Evolutionary conservation across 768 basidiomycete species (phyloP).

Genomic region (Hypholoma sublateritium): DNA sequence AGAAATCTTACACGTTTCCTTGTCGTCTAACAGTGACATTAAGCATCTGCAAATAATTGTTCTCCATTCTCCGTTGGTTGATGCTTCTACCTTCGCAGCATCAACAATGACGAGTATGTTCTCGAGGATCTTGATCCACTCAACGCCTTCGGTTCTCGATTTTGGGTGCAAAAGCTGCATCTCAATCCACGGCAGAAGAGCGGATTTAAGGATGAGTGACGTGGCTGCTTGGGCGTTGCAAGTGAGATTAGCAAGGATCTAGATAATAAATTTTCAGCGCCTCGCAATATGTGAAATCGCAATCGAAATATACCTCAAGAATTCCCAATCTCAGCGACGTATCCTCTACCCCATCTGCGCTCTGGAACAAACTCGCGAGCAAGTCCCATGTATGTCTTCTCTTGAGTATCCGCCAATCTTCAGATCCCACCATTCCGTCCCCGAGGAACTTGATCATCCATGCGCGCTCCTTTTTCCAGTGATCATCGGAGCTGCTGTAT

Average conservation of each 20-base stretch:
- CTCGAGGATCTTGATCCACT: slow-evolving; percentile 67
- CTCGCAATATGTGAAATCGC: background rate
- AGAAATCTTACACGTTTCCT: slow-evolving; percentile 24
- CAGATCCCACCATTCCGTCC: slow-evolving; percentile 72
- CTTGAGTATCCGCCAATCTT: slow-evolving; percentile 82
- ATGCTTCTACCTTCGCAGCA: slow-evolving; percentile 46
- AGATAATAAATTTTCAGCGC: background rate
- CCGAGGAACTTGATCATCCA: slow-evolving; percentile 87
- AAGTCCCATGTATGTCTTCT: slow-evolving; percentile 89
- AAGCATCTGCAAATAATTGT: slow-evolving; percentile 54
- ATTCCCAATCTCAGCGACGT: slow-evolving; percentile 51
- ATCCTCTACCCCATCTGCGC: slow-evolving; percentile 48
- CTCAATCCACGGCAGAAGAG: slow-evolving; percentile 80
- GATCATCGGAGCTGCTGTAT: slow-evolving; percentile 74
- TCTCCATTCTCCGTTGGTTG: slow-evolving; percentile 63
- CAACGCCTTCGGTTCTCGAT: slow-evolving; percentile 41
- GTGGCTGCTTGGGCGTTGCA: slow-evolving; percentile 66
- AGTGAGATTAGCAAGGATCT: slow-evolving; percentile 79
- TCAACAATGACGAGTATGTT: slow-evolving; percentile 59
- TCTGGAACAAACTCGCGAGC: slow-evolving; percentile 79
- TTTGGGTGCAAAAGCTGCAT: slow-evolving; percentile 52
- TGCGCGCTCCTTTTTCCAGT: slow-evolving; percentile 84
- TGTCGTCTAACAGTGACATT: slow-evolving; percentile 33
- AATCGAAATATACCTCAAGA: slow-evolving; percentile 56
- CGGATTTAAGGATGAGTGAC: slow-evolving; percentile 70